Conservation (phyloP, 192 early-diverging fungal species). For the Podila verticillata region DNA sequence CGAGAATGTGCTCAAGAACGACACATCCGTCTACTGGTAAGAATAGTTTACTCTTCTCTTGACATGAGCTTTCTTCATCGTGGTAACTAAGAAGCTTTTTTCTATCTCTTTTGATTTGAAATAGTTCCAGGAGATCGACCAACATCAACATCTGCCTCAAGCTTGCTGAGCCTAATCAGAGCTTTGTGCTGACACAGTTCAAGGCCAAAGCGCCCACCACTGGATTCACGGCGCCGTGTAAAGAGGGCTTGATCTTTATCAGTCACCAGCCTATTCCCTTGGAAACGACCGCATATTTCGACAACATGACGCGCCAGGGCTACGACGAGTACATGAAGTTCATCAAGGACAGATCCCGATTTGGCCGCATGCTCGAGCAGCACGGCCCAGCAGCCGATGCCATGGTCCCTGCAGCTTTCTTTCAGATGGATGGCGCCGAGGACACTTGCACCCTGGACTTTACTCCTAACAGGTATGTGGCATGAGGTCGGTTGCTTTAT, state of each 20-base stretch:
- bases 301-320: conserved; percentile 37
- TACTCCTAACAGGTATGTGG: conserved; percentile 16
- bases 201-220: conserved; percentile 57
- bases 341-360: conserved; percentile 8
- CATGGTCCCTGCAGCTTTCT: conserved; percentile 35
- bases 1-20: conserved; percentile 57
- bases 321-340: conserved; percentile 30
- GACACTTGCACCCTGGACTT: conserved; percentile 36
- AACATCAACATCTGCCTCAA: conserved; percentile 54
- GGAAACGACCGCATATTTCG: conserved; percentile 42
- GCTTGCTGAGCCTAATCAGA: conserved; percentile 28
- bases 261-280: conserved; percentile 59
- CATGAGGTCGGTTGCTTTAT: background rate
- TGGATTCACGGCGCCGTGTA: conserved; percentile 67
- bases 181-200: conserved; percentile 57
- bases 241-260: conserved; percentile 64
- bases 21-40: conserved; percentile 59
- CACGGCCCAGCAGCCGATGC: conserved; percentile 30
- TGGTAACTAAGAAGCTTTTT: background rate
- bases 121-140: conserved; percentile 42
- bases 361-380: conserved; percentile 4
- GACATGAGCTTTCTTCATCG: background rate
- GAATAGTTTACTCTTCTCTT: background rate
- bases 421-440: conserved; percentile 26
- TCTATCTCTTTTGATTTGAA: background rate